A percentile compares a stretch with the other conserved stretches of the same genome.
Evolutionary conservation across 208 protist species (phyloP).

Genomic region (Crithidia fasciculata): DNA sequence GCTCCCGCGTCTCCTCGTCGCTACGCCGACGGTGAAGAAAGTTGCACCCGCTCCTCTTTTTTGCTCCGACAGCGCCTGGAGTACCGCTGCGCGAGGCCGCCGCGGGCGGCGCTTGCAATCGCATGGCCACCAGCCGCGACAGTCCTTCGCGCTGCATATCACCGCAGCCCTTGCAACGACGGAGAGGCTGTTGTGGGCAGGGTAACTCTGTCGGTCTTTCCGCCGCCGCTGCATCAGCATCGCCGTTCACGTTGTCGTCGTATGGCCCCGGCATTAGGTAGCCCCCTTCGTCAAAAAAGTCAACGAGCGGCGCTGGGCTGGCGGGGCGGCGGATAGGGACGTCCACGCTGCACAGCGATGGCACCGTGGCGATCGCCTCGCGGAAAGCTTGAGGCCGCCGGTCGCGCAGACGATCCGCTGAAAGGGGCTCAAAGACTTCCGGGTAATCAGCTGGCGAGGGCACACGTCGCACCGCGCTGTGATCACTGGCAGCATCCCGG

Average conservation of each 20-base stretch:
- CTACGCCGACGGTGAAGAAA: background rate
- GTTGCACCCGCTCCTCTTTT: background rate
- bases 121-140: background rate
- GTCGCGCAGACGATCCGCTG: no score
- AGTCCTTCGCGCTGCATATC: background rate
- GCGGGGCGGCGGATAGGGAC: no score
- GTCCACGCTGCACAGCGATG: no score
- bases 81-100: background rate
- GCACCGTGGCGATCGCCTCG: no score
- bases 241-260: background rate
- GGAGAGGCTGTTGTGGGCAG: background rate
- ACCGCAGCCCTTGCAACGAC: background rate
- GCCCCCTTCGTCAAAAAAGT: background rate
- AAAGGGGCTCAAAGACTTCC: no score
- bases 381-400: no score
- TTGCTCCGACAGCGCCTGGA: background rate
- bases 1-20: background rate
- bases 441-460: no score
- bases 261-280: background rate
- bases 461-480: no score
- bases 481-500: no score
- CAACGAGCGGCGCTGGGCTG: background rate
- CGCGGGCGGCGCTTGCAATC: background rate
- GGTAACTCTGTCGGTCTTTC: no score
- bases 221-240: no score